Base-by-base conservation (phyloP, 2,329 filamentous ascomycete genomes). In the Xylariaceae sp. region DNA sequence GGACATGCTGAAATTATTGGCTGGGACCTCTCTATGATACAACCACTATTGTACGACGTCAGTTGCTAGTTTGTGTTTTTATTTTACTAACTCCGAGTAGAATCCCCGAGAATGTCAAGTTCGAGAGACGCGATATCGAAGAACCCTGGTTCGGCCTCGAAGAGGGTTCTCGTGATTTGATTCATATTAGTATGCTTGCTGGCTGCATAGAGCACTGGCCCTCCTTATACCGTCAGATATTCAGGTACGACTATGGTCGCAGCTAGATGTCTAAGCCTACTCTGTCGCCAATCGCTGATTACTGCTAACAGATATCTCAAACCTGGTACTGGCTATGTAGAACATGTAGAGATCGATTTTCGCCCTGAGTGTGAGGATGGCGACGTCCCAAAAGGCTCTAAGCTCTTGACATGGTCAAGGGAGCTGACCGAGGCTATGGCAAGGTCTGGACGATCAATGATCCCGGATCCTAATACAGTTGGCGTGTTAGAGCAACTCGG, bases 271-370 rank as follows among this genome's bases (percentile, higher is more conserved):
- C 12, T 37, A 29, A 32, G 21, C 40, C 19, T 32, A 48, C 26
- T 43, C 51, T 32, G 40, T 47, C 10, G 44, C 40, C 45, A 44
- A 18, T 41, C 50, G 59, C 63, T 73, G 53, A 71, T 42, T 21
- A 2, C 40, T 21, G n/a, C 23, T 20, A 16, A 18, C 61, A 91
- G 89, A 50, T 90, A 96, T 69, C 80, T 97, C 21, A 86, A 86
- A 65, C 91, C 91, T 1, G 87, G 88, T 1, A 81, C 78, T 41
- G 93, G 93, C 51, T 83, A 81, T 69, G 81, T 97, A 52, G 93
- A 98, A 73, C 91, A 96, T 64, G 84, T 96, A 46, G 93, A 98
- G 71, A 89, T 98, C 52, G 91, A 98, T 73, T 90, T 90, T 73
- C 79, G 83, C 46, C 91, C 91, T 18, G 85, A 85, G 49, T 89